Evolutionary conservation across 257 asterid genomes (phyloP).

Genomic region (Nicotiana noctiflora): DNA sequence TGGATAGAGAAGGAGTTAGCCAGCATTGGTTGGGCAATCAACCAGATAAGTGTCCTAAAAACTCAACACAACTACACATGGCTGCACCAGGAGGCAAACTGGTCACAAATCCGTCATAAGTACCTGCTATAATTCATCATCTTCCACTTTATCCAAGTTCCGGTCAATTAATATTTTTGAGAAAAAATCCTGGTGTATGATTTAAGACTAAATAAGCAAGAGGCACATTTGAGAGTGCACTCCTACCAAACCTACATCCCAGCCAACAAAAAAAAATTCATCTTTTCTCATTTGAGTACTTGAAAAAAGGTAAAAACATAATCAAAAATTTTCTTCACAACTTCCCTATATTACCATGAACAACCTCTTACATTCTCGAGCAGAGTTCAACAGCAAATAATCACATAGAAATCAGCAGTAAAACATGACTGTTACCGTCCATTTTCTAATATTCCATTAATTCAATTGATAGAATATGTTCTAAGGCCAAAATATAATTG

Average conservation of each 20-base stretch:
- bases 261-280: neutral
- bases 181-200: neutral
- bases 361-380: neutral
- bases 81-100: neutral
- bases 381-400: neutral
- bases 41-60: neutral
- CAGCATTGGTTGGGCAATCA: neutral
- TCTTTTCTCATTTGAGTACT: neutral
- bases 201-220: neutral
- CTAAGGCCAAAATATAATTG: neutral
- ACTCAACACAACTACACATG: neutral
- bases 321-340: neutral
- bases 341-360: neutral
- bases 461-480: neutral
- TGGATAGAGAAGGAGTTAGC: neutral
- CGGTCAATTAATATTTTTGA: neutral
- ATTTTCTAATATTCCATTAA: neutral
- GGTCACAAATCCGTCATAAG: neutral
- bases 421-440: neutral
- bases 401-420: neutral
- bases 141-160: neutral
- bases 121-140: slow-evolving; percentile 2
- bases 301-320: neutral
- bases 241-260: neutral
- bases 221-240: neutral